Evolutionary conservation across 202 grass and related monocot species (phyloP).

Genomic region (Elaeis oleifera): DNA sequence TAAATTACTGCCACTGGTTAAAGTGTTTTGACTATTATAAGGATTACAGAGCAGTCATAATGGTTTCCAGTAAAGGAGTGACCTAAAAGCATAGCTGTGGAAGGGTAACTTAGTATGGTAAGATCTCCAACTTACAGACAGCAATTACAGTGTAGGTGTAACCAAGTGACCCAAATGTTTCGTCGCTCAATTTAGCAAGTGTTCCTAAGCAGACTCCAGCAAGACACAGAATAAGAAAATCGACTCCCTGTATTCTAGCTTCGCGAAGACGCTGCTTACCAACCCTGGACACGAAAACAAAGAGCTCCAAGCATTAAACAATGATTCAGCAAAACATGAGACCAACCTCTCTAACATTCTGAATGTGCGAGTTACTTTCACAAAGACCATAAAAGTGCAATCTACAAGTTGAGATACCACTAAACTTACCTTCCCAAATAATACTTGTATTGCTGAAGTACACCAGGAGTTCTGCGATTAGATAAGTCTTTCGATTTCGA

Average conservation of each 20-base stretch:
- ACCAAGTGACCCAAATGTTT: constrained; percentile 80
- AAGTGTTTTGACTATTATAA: no score
- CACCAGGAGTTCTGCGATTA: constrained; percentile 61
- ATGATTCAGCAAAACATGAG: no score
- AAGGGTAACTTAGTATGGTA: background rate
- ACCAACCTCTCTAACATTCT: no score
- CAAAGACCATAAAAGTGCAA: no score
- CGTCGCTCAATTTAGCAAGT: constrained; percentile 89
- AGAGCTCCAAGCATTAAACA: no score
- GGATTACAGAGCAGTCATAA: no score
- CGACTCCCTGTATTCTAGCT: constrained; percentile 88
- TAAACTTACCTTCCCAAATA: constrained; percentile 63
- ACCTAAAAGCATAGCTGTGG: background rate
- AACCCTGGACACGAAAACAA: constrained; percentile 33
- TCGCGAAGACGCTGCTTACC: constrained; percentile 82
- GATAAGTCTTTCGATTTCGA: constrained; percentile 65
- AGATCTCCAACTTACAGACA: constrained; percentile 60
- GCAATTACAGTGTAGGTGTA: constrained; percentile 91
- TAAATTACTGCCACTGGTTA: no score
- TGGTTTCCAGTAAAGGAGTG: no score
- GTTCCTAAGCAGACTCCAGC: constrained; percentile 86
- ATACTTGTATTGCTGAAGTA: constrained; percentile 64
- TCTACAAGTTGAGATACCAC: no score
- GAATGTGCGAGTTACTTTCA: no score
- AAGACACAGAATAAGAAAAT: constrained; percentile 71